These are phyloP conservation scores for Thamnidium elegans DNA, from an alignment of 192 early-diverging fungal species.

Conservation along the genomic window DNA sequence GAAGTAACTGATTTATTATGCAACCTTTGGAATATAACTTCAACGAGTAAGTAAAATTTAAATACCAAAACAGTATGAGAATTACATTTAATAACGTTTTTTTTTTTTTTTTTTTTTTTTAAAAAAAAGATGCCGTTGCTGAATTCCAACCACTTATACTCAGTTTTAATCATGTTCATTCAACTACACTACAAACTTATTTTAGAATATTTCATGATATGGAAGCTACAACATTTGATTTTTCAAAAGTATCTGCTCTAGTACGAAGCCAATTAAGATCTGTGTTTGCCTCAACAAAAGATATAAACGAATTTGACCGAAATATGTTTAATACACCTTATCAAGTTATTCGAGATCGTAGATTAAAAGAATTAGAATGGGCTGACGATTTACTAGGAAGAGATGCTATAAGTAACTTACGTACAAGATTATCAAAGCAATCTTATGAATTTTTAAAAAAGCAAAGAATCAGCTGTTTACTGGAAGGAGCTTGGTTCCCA, in stretches of 20 bases:
- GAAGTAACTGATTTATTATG: constrained; percentile 66
- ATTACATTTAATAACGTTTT: no score
- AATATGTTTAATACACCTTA: constrained; percentile 63
- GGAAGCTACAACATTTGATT: constrained; percentile 52
- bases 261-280: constrained; percentile 62
- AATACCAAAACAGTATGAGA: no score
- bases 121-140: constrained; percentile 31
- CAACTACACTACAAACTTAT: constrained; percentile 50
- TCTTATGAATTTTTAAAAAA: constrained; percentile 70
- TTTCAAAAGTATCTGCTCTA: constrained; percentile 53
- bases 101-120: no score
- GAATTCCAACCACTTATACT: constrained; percentile 65
- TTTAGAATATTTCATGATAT: constrained; percentile 64
- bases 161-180: constrained; percentile 55
- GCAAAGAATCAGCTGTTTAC: constrained; percentile 61
- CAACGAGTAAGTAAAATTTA: constrained; percentile 52
- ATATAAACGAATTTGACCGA: constrained; percentile 50
- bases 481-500: constrained; percentile 69
- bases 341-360: constrained; percentile 57
- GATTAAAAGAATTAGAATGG: constrained; percentile 65
- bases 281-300: constrained; percentile 31
- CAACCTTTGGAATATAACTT: constrained; percentile 67
- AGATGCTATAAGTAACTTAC: constrained; percentile 64
- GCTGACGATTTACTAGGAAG: constrained; percentile 62
- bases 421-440: constrained; percentile 60